Conservation (phyloP, 2,329 filamentous ascomycete species). For the Aspergillus amoenus region DNA sequence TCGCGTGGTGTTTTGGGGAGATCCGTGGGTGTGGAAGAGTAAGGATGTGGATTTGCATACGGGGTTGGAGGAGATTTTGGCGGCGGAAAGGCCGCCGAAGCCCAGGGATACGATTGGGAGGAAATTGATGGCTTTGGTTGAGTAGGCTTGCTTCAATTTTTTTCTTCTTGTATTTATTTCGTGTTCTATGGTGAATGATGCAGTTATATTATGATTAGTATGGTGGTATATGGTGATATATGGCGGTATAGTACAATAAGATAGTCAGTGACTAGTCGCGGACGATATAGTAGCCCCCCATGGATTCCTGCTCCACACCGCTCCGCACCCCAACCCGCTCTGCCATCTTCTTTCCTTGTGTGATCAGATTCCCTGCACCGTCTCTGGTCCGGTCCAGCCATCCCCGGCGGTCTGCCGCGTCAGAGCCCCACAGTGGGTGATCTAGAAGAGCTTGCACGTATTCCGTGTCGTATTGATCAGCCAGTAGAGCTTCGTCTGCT, state of each 20-base stretch:
- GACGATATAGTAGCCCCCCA: constrained; percentile 42
- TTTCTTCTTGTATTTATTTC: not conserved
- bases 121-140: constrained; percentile 30
- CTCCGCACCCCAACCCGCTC: constrained; percentile 61
- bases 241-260: not conserved
- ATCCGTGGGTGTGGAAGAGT: constrained; percentile 53
- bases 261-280: constrained; percentile 7
- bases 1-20: constrained; percentile 46
- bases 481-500: constrained; percentile 36
- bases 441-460: constrained; percentile 38
- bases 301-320: constrained; percentile 40
- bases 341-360: constrained; percentile 54
- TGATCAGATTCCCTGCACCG: constrained; percentile 50
- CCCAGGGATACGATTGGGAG: constrained; percentile 34
- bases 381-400: constrained; percentile 46
- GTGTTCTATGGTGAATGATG: too few relatives aligned
- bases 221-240: not conserved
- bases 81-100: constrained; percentile 40
- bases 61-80: constrained; percentile 53
- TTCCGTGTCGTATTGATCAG: constrained; percentile 41
- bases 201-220: not conserved
- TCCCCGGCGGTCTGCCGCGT: constrained; percentile 14
- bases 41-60: constrained; percentile 55
- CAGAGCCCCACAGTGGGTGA: constrained; percentile 40
- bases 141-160: constrained; percentile 14